Evolutionary conservation across 352 stramenopile species (phyloP), one percentile per base, ranked within the genome.

Genomic region (Phytophthora vignae): DNA sequence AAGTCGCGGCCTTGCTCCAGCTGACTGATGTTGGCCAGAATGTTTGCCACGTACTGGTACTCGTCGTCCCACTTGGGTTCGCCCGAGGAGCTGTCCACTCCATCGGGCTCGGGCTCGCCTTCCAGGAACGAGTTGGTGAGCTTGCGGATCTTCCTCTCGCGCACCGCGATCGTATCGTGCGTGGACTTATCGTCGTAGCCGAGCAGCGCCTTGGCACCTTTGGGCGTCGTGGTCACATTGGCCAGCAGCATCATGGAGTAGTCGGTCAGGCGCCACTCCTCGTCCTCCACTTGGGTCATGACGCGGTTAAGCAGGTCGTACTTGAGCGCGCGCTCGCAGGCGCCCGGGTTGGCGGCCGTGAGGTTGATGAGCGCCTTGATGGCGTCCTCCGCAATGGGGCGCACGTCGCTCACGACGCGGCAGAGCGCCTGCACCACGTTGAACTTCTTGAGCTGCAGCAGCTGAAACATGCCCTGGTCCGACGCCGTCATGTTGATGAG

Each of bases 301-400:
- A 96, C 81, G 61, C 89, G 87, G 71, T 93, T 93, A n/a, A 96
- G 75, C 57, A 95, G 69, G 59, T 94, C 87, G 56, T 78, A 91
- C 69, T 93, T 89, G 54, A 96, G 80, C 55, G 87, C 82, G 19
- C 86, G 87, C 67, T 95, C 87, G 60, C 86, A 88, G 3, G 85
- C 83, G 19, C 74, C 69, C 0, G 83, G 77, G 69, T 94, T 93
- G 49, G 83, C 81, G 1, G 89, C 89, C 42, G 87, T 96, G 38
- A 96, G 76, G 67, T 96, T 96, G 73, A 96, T 94, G 29, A 95
- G 81, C 73, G 87, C 84, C 68, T 95, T 94, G 77, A 96, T 93
- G 27, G 87, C 89, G 75, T 96, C 89, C 65, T 94, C 83, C 1
- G 89, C 89, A 60, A 96, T 93, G 19, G 89, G 84, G 0, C 87